Evolutionary conservation across 305 asterid species (phyloP).

Genomic region (Withania somnifera): DNA sequence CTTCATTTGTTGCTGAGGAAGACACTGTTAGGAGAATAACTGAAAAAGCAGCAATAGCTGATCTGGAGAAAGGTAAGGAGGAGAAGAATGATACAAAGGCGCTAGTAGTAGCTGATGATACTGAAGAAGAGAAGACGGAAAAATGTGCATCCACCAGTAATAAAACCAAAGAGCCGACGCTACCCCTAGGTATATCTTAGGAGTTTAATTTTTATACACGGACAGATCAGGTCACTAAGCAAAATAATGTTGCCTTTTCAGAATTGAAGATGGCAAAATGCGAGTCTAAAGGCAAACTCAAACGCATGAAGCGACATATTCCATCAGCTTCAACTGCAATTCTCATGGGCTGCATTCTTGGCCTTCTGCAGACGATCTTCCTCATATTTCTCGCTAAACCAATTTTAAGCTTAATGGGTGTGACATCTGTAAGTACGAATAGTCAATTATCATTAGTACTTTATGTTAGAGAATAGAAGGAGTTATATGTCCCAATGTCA

Average conservation of each 20-base stretch:
- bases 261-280: conserved; percentile 11
- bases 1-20: conserved; percentile 95
- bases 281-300: conserved; percentile 13
- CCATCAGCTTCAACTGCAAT: conserved; percentile 94
- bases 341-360: conserved; percentile 55
- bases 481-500: not conserved
- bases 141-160: conserved; percentile 5
- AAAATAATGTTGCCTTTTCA: not conserved
- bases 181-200: conserved; percentile 18
- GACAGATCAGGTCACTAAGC: not conserved
- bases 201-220: not conserved
- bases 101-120: not conserved
- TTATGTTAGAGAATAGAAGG: not conserved
- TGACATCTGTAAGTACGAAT: conserved; percentile 45
- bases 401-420: conserved; percentile 58
- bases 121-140: conserved; percentile 11
- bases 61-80: conserved; percentile 32
- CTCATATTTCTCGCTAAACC: conserved; percentile 62
- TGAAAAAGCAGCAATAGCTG: conserved; percentile 11
- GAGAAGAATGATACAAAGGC: conserved; percentile 12
- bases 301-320: conserved; percentile 32
- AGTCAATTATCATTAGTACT: not conserved
- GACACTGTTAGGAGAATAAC: conserved; percentile 40
- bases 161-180: conserved; percentile 11
- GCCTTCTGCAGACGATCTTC: conserved; percentile 57